These are phyloP conservation scores for Fusarium aywerte DNA, from an alignment of 2,329 filamentous ascomycete species.

Conservation along the genomic window DNA sequence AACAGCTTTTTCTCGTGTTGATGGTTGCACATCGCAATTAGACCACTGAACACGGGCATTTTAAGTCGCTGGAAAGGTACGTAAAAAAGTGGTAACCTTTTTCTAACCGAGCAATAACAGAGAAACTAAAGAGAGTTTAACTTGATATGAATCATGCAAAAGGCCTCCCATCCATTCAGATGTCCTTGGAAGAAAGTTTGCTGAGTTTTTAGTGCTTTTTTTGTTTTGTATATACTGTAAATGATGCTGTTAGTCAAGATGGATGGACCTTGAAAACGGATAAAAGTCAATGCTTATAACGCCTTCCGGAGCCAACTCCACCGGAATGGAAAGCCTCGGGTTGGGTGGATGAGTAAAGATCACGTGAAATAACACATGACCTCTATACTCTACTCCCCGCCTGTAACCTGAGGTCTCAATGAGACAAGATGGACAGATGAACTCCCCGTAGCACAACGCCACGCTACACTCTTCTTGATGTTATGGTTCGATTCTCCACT, in stretches of 20 bases:
- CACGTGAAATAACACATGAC: conserved; percentile 4
- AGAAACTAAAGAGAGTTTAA: not conserved
- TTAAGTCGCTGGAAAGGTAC: not conserved
- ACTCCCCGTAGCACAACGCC: conserved; percentile 17
- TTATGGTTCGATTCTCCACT: not conserved
- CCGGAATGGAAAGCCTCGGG: not conserved
- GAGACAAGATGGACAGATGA: conserved; percentile 9
- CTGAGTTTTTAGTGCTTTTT: conserved; percentile 2
- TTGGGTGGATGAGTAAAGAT: fast-evolving
- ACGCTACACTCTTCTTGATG: not conserved
- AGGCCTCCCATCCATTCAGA: conserved; percentile 5
- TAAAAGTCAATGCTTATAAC: conserved; percentile 16
- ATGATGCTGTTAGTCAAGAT: conserved; percentile 8
- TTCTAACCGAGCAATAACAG: conserved; percentile 4
- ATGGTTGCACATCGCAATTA: conserved; percentile 34
- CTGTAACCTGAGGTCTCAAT: not conserved
- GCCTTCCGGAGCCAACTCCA: conserved; percentile 1
- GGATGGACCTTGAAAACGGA: not conserved
- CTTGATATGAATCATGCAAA: conserved; percentile 21
- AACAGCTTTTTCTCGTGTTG: conserved; percentile 24
- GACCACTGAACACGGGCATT: not conserved
- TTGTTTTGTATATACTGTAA: not conserved
- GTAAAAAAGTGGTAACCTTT: not conserved
- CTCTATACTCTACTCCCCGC: not conserved
- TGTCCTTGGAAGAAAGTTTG: not conserved